These are phyloP conservation scores for Didymella segeticola DNA, from an alignment of 2,329 filamentous ascomycete species.

Conservation along the genomic window DNA sequence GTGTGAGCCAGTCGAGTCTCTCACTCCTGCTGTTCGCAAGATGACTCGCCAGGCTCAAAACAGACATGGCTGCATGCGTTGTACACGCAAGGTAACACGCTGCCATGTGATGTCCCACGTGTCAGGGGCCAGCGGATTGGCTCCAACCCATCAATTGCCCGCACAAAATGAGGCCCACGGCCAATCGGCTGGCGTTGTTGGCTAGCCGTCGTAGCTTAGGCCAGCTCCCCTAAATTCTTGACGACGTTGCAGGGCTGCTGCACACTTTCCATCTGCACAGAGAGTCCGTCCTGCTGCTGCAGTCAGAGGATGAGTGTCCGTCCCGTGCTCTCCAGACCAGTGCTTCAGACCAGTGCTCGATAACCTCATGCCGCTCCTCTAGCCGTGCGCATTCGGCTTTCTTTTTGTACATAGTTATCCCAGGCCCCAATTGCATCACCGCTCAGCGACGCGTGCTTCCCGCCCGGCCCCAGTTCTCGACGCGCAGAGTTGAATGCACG, in stretches of 20 bases:
- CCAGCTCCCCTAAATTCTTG: slow-evolving; percentile 33
- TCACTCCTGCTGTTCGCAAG: neutral
- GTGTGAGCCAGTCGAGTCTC: neutral
- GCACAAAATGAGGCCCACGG: neutral
- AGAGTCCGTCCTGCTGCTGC: slow-evolving; percentile 25
- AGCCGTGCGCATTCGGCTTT: slow-evolving; percentile 39
- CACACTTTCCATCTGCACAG: slow-evolving; percentile 25
- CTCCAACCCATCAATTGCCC: neutral
- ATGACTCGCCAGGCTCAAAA: neutral
- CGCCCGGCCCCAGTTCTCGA: slow-evolving; percentile 22
- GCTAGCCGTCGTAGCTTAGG: slow-evolving; percentile 10
- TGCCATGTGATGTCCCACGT: slow-evolving; percentile 11
- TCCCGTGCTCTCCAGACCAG: slow-evolving; percentile 38
- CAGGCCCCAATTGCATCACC: slow-evolving; percentile 29
- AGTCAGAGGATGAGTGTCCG: slow-evolving; percentile 42
- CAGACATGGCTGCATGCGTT: slow-evolving; percentile 9
- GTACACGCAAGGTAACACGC: slow-evolving; percentile 2
- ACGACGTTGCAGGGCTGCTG: slow-evolving; percentile 20
- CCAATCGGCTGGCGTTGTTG: slow-evolving; percentile 26
- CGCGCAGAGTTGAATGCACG: slow-evolving; percentile 52
- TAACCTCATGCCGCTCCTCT: slow-evolving; percentile 50
- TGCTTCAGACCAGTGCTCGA: slow-evolving; percentile 37
- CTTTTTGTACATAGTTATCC: slow-evolving; percentile 41
- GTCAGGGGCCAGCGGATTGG: slow-evolving; percentile 14
- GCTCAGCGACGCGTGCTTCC: slow-evolving; percentile 22